Base-by-base conservation (phyloP, 2,329 filamentous ascomycete species). In the Amesomyces nigricolor region DNA sequence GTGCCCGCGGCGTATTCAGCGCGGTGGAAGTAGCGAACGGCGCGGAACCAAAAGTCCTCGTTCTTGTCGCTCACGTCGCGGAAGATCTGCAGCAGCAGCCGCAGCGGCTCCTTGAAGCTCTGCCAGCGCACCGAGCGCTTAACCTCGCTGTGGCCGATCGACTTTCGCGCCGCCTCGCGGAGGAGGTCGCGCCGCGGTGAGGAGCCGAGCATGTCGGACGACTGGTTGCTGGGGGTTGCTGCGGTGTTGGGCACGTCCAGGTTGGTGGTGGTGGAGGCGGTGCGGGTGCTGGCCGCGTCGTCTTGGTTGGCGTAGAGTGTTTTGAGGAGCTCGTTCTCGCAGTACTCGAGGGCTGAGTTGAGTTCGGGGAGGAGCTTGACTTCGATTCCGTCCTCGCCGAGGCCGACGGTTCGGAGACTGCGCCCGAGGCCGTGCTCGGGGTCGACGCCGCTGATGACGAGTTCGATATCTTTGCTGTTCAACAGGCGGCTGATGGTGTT, bases 1-100 rank as follows among this genome's bases (percentile, higher is more conserved):
- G 85, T 85, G 3, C 89, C 90, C 0, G 84, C 79, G 0, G 78
- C 63, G 60, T 86, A 89, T 58, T 87, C 82, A 59, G 81, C 81
- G 44, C 83, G 82, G 39, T 75, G 73, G 67, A 99, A 96, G 73
- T 88, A 97, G 0, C 81, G 76, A 4, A 83, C 82, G 0, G 85
- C 86, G 1, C 83, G 83, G 71, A 91, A 92, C 94, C 94, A 99
- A 68, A 97, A 97, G 70, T 96, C 91, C 70, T 96, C 91, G 66
- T 92, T 94, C 69, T 88, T 85, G 51, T 83, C 77, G 50, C 89
- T 95, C 11, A 96, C 76, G 44, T 90, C 88, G 67, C 94, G 87
- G 73, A 99, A 97, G n/a, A 94, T 89, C 68, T 96, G 92, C 22
- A 99, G 79, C 70, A 99, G 89, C 46, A 99, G 82, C 1, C 89